These are phyloP conservation scores for Cladochytrium replicatum DNA, from an alignment of 192 early-diverging fungal species.

Conservation along the genomic window DNA sequence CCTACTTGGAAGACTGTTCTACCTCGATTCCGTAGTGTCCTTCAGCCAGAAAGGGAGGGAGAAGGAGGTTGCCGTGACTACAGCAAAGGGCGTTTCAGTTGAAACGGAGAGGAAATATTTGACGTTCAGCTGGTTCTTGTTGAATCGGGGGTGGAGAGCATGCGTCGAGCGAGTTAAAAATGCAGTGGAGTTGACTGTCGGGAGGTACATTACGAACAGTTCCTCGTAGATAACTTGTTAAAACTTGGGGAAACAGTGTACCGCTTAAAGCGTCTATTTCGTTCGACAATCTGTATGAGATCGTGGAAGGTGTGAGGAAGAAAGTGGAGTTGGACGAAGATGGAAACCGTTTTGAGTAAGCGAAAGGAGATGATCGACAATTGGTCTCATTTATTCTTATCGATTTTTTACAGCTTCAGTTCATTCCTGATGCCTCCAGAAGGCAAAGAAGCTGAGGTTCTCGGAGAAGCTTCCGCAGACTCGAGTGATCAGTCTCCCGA, in stretches of 20 bases:
- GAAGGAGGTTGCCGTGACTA: neutral
- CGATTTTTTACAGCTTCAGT: too few species aligned
- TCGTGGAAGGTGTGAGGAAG: slow-evolving; percentile 19
- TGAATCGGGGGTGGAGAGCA: slow-evolving; percentile 77
- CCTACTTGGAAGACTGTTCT: slow-evolving; percentile 82
- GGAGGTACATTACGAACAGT: too few species aligned
- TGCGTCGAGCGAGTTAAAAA: slow-evolving; percentile 53
- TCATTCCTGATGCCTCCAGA: slow-evolving; percentile 52
- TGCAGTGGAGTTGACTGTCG: slow-evolving; percentile 56
- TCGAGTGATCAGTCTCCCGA: slow-evolving; percentile 14
- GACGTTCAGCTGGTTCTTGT: slow-evolving; percentile 83
- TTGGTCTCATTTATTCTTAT: too few species aligned
- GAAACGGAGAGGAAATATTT: slow-evolving; percentile 74
- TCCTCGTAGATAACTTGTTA: neutral
- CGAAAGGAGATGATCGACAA: too few species aligned
- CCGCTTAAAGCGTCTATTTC: slow-evolving; percentile 19
- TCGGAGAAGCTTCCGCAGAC: slow-evolving; percentile 36
- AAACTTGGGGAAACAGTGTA: slow-evolving; percentile 14
- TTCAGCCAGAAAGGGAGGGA: slow-evolving; percentile 7
- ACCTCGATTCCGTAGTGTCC: slow-evolving; percentile 37
- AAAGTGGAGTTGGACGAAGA: slow-evolving; percentile 17
- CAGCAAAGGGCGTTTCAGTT: slow-evolving; percentile 13
- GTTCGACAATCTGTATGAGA: slow-evolving; percentile 13
- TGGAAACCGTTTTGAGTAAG: slow-evolving; percentile 5
- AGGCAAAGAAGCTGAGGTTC: slow-evolving; percentile 50